Evolutionary conservation across 129 eudicot genomes (phyloP).

Genomic region (Apium graveolens): DNA sequence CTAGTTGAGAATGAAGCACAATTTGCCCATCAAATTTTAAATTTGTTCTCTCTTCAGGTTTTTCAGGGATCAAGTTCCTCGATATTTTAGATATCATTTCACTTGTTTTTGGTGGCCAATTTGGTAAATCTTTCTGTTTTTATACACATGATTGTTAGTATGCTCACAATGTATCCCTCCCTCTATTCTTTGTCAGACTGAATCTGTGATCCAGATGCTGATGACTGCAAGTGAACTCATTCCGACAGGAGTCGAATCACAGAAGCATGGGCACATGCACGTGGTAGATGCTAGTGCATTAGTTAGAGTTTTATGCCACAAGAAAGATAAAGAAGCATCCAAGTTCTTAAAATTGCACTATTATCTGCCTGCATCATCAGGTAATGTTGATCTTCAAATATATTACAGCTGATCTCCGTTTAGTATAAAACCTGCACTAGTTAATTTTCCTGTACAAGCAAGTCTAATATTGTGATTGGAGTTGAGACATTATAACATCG

Average conservation of each 20-base stretch:
- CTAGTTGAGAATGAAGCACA: slow-evolving; percentile 77
- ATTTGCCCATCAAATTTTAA: slow-evolving; percentile 63
- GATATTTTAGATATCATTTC: no score
- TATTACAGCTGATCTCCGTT: background rate
- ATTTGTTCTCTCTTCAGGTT: slow-evolving; percentile 70
- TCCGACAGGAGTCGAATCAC: no score
- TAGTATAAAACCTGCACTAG: background rate
- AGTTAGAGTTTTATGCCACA: no score
- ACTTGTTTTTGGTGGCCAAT: no score
- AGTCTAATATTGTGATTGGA: no score
- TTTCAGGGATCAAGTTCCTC: background rate
- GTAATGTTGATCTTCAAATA: slow-evolving; percentile 21
- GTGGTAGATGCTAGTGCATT: no score
- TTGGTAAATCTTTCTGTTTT: background rate
- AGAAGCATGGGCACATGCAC: no score
- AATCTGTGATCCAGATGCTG: slow-evolving; percentile 66
- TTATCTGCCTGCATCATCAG: slow-evolving; percentile 86
- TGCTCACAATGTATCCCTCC: background rate
- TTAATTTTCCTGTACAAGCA: no score
- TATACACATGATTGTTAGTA: background rate
- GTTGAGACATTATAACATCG: no score
- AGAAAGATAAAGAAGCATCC: slow-evolving; percentile 82
- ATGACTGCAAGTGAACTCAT: no score
- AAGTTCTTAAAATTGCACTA: slow-evolving; percentile 60
- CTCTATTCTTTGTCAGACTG: slow-evolving; percentile 36